These are phyloP conservation scores for Chlorencoelia australis DNA, from an alignment of 2,329 filamentous ascomycete species.

Conservation along the genomic window DNA sequence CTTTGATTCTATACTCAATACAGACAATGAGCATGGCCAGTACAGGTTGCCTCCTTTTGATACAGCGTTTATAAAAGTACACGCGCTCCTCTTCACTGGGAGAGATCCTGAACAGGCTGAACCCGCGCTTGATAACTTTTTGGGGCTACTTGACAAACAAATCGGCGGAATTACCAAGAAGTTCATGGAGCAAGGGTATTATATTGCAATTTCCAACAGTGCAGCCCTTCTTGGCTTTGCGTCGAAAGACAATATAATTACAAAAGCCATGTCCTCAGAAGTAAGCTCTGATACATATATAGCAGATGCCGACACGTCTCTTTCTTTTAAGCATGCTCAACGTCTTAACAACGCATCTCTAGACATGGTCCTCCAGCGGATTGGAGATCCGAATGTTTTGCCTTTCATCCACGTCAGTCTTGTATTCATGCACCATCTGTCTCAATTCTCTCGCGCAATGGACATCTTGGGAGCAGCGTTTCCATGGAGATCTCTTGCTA, in stretches of 20 bases:
- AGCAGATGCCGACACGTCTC: neutral
- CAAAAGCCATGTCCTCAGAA: neutral
- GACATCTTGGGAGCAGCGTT: slow-evolving; percentile 13
- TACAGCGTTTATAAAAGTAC: neutral
- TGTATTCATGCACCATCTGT: slow-evolving; percentile 19
- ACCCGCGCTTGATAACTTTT: neutral
- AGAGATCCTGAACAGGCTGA: neutral
- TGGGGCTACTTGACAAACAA: neutral
- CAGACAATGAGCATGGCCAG: neutral
- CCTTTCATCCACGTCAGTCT: slow-evolving; percentile 23
- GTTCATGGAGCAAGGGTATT: neutral
- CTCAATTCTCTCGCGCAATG: slow-evolving; percentile 15
- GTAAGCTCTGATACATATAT: neutral
- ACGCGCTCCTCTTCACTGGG: neutral
- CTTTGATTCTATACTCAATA: neutral
- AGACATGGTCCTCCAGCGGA: slow-evolving; percentile 16
- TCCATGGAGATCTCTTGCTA: slow-evolving; percentile 18
- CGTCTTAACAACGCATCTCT: slow-evolving; percentile 15
- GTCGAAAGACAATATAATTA: neutral
- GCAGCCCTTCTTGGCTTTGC: neutral
- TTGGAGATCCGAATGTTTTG: slow-evolving; percentile 23
- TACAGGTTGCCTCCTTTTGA: neutral
- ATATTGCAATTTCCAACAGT: neutral
- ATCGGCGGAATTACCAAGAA: neutral
- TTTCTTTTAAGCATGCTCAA: slow-evolving; percentile 19